Conservation (phyloP, 2,329 filamentous ascomycete genomes). For the Aureobasidium sp. region DNA sequence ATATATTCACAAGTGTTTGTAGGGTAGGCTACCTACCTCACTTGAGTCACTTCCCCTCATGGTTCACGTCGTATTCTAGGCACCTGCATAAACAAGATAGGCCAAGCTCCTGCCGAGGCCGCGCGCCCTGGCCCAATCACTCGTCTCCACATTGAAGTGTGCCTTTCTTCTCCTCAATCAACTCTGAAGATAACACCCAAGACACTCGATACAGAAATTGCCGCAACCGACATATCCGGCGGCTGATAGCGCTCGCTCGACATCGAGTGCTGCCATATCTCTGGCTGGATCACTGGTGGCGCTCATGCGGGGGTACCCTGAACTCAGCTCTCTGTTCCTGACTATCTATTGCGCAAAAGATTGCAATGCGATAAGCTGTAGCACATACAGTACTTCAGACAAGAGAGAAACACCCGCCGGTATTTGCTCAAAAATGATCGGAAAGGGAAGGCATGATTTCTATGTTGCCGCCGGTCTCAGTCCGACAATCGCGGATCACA, state of each 20-base stretch:
- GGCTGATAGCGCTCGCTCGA: background rate
- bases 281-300: background rate
- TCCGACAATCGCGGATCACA: too few species aligned
- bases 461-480: too few species aligned
- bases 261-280: background rate
- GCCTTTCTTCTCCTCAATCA: background rate
- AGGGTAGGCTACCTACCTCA: background rate
- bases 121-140: background rate
- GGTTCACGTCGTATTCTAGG: background rate
- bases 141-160: background rate
- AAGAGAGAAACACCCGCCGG: too few species aligned
- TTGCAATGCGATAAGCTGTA: too few species aligned
- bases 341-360: too few species aligned
- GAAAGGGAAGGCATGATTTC: too few species aligned
- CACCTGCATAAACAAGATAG: background rate
- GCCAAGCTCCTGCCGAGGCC: background rate
- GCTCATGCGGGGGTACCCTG: background rate
- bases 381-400: too few species aligned
- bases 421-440: too few species aligned
- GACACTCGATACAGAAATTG: background rate
- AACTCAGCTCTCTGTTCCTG: background rate
- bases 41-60: background rate
- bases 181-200: background rate
- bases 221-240: background rate
- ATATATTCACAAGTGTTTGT: background rate